These are phyloP conservation scores for Penicillium cataractarum DNA, from an alignment of 495 filamentous ascomycete genomes.

Conservation along the genomic window DNA sequence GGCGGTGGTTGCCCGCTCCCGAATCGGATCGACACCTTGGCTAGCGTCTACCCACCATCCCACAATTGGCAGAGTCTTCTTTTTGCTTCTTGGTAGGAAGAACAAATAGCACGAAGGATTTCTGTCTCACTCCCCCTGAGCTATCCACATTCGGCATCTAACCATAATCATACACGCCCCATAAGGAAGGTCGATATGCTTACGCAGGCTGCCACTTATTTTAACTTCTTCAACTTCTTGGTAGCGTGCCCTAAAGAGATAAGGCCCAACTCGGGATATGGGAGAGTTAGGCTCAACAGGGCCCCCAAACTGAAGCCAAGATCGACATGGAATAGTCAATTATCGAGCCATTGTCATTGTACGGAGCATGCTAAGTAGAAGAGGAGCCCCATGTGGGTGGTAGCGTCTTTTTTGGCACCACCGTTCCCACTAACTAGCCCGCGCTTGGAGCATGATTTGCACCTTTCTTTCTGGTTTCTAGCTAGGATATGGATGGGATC, in stretches of 20 bases:
- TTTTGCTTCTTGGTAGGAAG: background rate
- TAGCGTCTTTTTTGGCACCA: slow-evolving; percentile 3
- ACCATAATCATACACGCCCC: background rate
- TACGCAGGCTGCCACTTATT: slow-evolving; percentile 6
- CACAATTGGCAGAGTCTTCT: no score
- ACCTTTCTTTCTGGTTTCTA: slow-evolving; percentile 7
- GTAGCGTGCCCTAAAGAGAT: background rate
- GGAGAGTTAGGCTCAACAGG: slow-evolving; percentile 12
- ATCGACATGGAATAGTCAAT: slow-evolving; percentile 9
- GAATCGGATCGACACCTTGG: slow-evolving; percentile 13
- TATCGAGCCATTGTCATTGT: background rate
- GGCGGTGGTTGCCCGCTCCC: background rate
- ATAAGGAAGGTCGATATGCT: slow-evolving; percentile 24
- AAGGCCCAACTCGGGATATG: background rate
- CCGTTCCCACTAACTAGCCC: slow-evolving; percentile 1
- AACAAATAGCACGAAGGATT: background rate
- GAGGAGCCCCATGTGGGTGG: background rate
- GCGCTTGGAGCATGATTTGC: slow-evolving; percentile 14
- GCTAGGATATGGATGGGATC: slow-evolving; percentile 14
- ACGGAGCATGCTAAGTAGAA: background rate
- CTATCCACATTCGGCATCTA: background rate
- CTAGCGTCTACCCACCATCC: background rate
- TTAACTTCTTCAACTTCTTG: slow-evolving; percentile 15
- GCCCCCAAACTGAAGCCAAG: slow-evolving; percentile 8
- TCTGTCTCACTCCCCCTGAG: slow-evolving; percentile 31